These are phyloP conservation scores for Phytophthora constricta DNA, from an alignment of 352 stramenopile genomes.

Conservation along the genomic window DNA sequence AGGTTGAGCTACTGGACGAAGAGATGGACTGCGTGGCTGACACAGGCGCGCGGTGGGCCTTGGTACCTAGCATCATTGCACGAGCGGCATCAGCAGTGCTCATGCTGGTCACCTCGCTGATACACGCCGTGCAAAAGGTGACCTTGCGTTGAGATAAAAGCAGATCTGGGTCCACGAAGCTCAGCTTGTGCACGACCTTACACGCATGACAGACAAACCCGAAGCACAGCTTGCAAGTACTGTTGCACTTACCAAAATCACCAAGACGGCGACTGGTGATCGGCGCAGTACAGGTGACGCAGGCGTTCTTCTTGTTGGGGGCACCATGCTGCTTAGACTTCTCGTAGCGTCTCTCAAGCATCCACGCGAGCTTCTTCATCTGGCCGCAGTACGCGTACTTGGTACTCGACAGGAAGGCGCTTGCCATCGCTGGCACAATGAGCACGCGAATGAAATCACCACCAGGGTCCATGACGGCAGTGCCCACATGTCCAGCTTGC, in stretches of 20 bases:
- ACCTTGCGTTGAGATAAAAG: conserved; percentile 11
- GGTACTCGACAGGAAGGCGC: conserved; percentile 13
- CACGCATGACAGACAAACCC: not conserved
- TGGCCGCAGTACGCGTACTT: conserved; percentile 48
- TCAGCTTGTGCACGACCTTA: conserved; percentile 11
- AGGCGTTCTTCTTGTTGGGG: conserved; percentile 23
- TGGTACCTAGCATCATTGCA: conserved; percentile 14
- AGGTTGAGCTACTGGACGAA: conserved; percentile 4
- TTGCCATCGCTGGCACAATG: conserved; percentile 11
- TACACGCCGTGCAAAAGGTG: conserved; percentile 12
- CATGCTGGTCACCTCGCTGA: conserved; percentile 4
- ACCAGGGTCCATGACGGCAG: conserved; percentile 13
- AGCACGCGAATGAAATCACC: conserved; percentile 11
- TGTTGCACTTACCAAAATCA: conserved; percentile 26
- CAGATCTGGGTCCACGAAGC: conserved; percentile 6
- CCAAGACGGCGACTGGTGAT: conserved; percentile 10
- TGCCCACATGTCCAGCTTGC: conserved; percentile 17
- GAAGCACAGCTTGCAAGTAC: conserved; percentile 13
- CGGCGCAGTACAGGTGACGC: conserved; percentile 10
- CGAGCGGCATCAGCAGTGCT: conserved; percentile 5
- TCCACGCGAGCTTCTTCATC: conserved; percentile 54
- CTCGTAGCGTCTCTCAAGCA: conserved; percentile 42
- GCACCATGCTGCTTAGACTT: conserved; percentile 13
- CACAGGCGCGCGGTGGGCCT: not conserved
- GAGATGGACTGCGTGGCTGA: conserved; percentile 2